Base-by-base conservation (phyloP, 1,284 basidiomycete species). In the Pyrrhoderma noxium region DNA sequence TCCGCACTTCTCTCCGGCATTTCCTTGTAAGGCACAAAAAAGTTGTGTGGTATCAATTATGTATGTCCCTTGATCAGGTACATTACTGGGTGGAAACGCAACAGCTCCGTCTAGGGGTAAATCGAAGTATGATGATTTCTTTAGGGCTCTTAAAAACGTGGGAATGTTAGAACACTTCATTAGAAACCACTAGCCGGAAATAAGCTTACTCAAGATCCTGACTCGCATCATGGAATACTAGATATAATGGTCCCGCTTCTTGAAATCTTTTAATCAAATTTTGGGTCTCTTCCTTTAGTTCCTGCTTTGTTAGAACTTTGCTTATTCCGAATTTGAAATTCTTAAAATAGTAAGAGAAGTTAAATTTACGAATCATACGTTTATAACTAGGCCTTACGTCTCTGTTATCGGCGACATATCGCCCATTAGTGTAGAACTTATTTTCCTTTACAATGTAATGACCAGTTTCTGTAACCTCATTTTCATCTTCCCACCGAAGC, bases 141-240 rank as follows among this genome's bases (percentile, higher is more conserved):
- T 71, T 47, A 88, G 71, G 59, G 78, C 76, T 58, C 80, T 85
- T 45, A 36, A 16, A 42, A 25, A 16, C 8, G 11, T 25, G 22
- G 27, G 16, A 18, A 47, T 47, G 34, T 38, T 36, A 44, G 53
- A n/a, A 41, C 36, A 18, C 35, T 40, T 19, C 46, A 11, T 42
- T 40, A 18, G 31, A 22, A n/a, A n/a, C n/a, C n/a, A n/a, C n/a
- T n/a, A n/a, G n/a, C n/a, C n/a, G n/a, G n/a, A n/a, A n/a, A n/a
- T 21, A 44, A 13, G 62, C 76, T 40, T 56, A 85, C 80, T 83
- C 84, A 63, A 91, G 70, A 63, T 92, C 89, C 56, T 83, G 77
- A 53, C 68, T 75, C 46, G 74, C 69, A 61, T 89, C 86, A 63
- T 92, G 89, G 64, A 92, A 88, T 8, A 91, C 73, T 27, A 92